Evolutionary conservation across 164 flowering plant species (phyloP).

Genomic region (Cinnamomum micranthum): DNA sequence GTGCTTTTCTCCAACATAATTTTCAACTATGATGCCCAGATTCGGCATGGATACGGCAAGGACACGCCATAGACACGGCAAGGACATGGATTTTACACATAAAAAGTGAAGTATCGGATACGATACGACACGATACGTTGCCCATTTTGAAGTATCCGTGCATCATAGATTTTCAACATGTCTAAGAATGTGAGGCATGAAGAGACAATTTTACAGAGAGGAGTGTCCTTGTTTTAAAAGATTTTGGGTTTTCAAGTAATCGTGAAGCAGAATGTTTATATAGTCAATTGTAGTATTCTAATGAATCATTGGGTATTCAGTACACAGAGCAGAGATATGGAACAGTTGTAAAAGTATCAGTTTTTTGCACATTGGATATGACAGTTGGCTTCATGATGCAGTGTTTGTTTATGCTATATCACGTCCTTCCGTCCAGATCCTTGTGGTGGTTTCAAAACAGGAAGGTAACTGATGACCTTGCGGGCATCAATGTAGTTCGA

Average conservation of each 20-base stretch:
- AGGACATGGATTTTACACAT: no score
- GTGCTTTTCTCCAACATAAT: not conserved
- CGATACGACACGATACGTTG: no score
- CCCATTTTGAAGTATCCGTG: no score
- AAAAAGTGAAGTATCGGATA: no score
- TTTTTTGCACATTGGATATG: not conserved
- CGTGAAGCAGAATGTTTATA: not conserved
- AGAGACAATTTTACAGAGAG: not conserved
- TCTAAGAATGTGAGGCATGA: not conserved
- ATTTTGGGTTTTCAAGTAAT: not conserved
- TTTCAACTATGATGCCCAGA: no score
- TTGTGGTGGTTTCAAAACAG: not conserved
- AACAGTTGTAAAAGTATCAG: not conserved
- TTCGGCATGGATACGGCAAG: no score
- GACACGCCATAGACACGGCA: no score
- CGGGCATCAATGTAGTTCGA: not conserved
- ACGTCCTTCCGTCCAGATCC: not conserved
- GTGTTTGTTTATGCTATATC: not conserved
- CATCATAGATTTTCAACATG: no score
- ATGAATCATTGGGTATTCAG: not conserved
- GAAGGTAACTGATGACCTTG: not conserved
- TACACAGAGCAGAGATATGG: not conserved
- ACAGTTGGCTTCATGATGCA: not conserved
- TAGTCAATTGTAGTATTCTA: not conserved
- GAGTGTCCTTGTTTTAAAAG: not conserved